Percentiles rank a stretch among this genome's conserved stretches.
phyloP scores from a whole-genome alignment of 768 basidiomycete species.

The Coprinopsis marcescibilis region DNA sequence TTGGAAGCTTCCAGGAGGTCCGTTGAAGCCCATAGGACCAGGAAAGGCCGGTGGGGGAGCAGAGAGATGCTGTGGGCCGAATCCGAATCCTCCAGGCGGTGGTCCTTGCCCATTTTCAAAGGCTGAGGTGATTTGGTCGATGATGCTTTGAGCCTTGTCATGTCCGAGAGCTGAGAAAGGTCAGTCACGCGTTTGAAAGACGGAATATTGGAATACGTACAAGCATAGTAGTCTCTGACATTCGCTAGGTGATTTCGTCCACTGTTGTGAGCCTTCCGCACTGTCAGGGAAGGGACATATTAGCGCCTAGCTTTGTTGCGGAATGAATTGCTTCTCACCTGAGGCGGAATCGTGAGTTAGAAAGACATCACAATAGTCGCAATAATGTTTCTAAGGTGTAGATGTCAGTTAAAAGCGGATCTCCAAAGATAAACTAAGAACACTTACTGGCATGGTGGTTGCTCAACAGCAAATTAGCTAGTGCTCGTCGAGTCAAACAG shows the following conservation, averaged over 20 bases:
- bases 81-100: slow-evolving; percentile 83
- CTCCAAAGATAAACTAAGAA: not conserved
- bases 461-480: slow-evolving; percentile 8
- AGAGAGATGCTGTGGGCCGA: slow-evolving; percentile 75
- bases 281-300: slow-evolving; percentile 36
- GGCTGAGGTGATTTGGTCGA: slow-evolving; percentile 94
- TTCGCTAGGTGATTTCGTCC: slow-evolving; percentile 96
- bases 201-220: slow-evolving; percentile 36
- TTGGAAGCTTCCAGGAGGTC: slow-evolving; percentile 48
- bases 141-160: slow-evolving; percentile 96
- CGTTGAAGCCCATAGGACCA: slow-evolving; percentile 46
- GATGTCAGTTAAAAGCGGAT: slow-evolving; percentile 1
- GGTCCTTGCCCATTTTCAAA: slow-evolving; percentile 86
- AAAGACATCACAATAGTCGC: slow-evolving; percentile 92
- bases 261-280: slow-evolving; percentile 97
- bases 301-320: slow-evolving; percentile 8
- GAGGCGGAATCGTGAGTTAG: slow-evolving; percentile 93
- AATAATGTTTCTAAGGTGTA: slow-evolving; percentile 83
- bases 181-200: slow-evolving; percentile 11
- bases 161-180: slow-evolving; percentile 66
- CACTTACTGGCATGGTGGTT: slow-evolving; percentile 61
- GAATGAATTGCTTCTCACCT: slow-evolving; percentile 38
- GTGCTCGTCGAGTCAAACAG: slow-evolving; percentile 7
- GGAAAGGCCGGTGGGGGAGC: slow-evolving; percentile 43
- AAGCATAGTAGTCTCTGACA: slow-evolving; percentile 95